Evolutionary conservation across 1,284 basidiomycete genomes (phyloP).

Genomic region (Heterobasidion parviporum): DNA sequence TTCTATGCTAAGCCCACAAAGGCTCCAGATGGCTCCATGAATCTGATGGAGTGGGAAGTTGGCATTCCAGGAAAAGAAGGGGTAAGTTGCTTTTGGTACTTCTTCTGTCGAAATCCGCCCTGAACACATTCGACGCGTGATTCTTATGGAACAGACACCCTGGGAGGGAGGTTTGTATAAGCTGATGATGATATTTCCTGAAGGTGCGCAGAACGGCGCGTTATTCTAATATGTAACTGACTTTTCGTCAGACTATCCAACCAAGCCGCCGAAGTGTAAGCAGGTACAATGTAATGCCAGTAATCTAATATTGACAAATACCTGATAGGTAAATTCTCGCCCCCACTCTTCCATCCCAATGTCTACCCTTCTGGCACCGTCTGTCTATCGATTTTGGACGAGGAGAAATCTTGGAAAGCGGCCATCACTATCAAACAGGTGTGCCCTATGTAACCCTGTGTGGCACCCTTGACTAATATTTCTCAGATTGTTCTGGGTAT

Average conservation of each 20-base stretch:
- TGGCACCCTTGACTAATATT: background rate
- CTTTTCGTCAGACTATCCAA: slow-evolving; percentile 71
- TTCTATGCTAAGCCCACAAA: slow-evolving; percentile 95
- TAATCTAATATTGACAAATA: background rate
- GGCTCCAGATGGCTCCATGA: slow-evolving; percentile 86
- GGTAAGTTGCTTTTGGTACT: slow-evolving; percentile 40
- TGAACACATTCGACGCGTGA: slow-evolving; percentile 12
- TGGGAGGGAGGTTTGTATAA: slow-evolving; percentile 98
- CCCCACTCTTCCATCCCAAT: slow-evolving; percentile 96
- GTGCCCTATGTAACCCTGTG: slow-evolving; percentile 12
- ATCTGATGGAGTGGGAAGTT: slow-evolving; percentile 97
- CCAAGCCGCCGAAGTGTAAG: slow-evolving; percentile 92
- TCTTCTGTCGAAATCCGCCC: slow-evolving; percentile 14
- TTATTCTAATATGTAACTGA: slow-evolving; percentile 6
- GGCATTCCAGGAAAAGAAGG: slow-evolving; percentile 84
- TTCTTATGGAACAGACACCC: slow-evolving; percentile 58
- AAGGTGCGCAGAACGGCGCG: slow-evolving; percentile 49
- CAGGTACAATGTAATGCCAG: slow-evolving; percentile 8
- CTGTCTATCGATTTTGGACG: slow-evolving; percentile 95
- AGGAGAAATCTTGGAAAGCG: slow-evolving; percentile 99
- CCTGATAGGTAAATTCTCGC: slow-evolving; percentile 84
- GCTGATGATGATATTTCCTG: slow-evolving; percentile 89
- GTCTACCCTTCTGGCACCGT: slow-evolving; percentile 99
- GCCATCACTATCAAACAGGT: slow-evolving; percentile 99
- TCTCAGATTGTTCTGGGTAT: slow-evolving; percentile 88